These are phyloP conservation scores for Podospora comata DNA, from an alignment of 495 filamentous ascomycete species.

Conservation along the genomic window DNA sequence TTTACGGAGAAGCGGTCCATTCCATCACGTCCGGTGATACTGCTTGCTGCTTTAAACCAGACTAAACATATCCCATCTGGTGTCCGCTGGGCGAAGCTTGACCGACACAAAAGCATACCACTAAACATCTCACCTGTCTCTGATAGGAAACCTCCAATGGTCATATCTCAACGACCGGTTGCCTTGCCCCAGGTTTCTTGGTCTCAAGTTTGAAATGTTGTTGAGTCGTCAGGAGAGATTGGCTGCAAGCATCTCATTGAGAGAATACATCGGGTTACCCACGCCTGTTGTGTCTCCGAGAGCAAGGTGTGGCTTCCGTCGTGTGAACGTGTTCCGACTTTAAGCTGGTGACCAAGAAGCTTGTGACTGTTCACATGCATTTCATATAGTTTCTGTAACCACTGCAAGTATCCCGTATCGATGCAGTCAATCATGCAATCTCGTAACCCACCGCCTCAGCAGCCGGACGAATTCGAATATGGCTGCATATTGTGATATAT, in stretches of 20 bases:
- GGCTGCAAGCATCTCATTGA: not conserved
- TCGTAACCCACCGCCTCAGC: not conserved
- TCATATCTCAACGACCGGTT: not conserved
- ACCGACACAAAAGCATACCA: not conserved
- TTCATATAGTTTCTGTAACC: not conserved
- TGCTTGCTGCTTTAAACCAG: not conserved
- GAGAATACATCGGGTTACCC: not conserved
- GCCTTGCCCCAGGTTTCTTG: not conserved
- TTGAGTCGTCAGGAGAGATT: not conserved
- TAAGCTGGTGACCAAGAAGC: not conserved
- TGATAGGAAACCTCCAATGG: not conserved
- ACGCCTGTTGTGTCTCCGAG: not conserved
- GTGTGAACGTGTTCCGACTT: not conserved
- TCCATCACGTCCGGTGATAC: not conserved
- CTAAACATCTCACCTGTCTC: not conserved
- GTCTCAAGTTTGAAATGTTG: not conserved
- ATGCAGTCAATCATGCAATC: not conserved
- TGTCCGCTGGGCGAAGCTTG: not conserved
- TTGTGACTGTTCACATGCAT: not conserved
- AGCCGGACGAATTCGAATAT: not conserved
- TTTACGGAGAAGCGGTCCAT: not conserved
- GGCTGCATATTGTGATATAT: not conserved
- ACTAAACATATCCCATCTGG: no score
- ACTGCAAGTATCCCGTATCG: not conserved
- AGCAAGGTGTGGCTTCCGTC: not conserved